Conservation (phyloP, 1,284 basidiomycete species). For the Sanghuangporus weigelae region DNA sequence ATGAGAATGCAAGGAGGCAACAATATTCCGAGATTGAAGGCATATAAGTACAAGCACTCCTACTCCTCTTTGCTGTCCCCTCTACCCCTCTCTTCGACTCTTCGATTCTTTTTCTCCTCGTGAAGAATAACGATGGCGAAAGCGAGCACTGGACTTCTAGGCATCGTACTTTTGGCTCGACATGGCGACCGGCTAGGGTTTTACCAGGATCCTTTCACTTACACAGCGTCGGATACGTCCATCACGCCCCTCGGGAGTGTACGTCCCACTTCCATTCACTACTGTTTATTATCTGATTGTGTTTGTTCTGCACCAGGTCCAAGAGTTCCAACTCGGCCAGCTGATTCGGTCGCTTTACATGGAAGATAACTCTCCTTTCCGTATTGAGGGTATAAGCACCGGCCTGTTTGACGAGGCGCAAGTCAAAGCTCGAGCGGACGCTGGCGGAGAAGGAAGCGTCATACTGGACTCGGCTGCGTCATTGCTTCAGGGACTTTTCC, state of each 20-base stretch:
- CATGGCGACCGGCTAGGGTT: slow-evolving; percentile 47
- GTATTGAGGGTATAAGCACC: slow-evolving; percentile 32
- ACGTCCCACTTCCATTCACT: not conserved
- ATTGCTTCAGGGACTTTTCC: slow-evolving; percentile 34
- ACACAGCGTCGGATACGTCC: slow-evolving; percentile 38
- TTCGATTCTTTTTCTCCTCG: not conserved
- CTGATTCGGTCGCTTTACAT: slow-evolving; percentile 39
- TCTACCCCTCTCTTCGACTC: not conserved
- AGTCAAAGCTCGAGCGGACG: slow-evolving; percentile 39
- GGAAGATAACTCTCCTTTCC: slow-evolving; percentile 27
- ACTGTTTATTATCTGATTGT: not conserved
- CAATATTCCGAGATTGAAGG: not conserved
- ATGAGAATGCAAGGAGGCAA: not conserved
- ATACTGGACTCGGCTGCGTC: slow-evolving; percentile 45
- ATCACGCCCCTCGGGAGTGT: slow-evolving; percentile 46
- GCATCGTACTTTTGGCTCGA: slow-evolving; percentile 42
- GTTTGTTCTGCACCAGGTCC: slow-evolving; percentile 23
- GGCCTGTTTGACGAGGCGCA: slow-evolving; percentile 32
- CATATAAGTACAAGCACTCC: not conserved
- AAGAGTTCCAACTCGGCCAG: slow-evolving; percentile 42
- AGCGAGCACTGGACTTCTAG: slow-evolving; percentile 29
- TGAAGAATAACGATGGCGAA: not conserved
- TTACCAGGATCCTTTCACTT: slow-evolving; percentile 37
- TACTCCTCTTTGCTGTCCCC: not conserved
- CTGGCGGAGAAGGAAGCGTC: slow-evolving; percentile 45